Evolutionary conservation across 805 yeast species (phyloP), one percentile per base, ranked within the genome.

Genomic region (Candida khao-thaluensis): DNA sequence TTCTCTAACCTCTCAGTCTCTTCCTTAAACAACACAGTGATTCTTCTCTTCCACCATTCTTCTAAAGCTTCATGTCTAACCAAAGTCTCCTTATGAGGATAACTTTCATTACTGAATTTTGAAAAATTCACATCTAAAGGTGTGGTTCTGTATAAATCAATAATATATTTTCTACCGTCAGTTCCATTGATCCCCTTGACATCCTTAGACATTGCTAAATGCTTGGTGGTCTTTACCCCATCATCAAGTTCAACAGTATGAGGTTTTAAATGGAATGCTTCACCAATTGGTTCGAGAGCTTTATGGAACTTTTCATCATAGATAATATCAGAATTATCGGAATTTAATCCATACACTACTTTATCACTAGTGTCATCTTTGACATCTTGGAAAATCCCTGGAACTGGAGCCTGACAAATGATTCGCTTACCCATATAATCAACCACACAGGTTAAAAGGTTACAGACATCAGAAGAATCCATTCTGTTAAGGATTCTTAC

Each of bases 371-470:
- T 52, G 12, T 57, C 59, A 35, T 66, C 74, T 32, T 56, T 57
- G 20, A 54, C 50, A 41, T 67, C 64, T 39, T 76, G 69, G 60
- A 85, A 82, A 41, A 85, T 78, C 43, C 98, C 98, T 11, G 99
- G 99, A 30, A 91, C 95, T 9, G 96, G 96, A 10, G 96, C 86
- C 67, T 91, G 98, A 59, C 95, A 87, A 26, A 91, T 74, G 25
- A 91, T 71, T 60, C 98, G 77, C 53, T 79, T 82, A 45, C 98
- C 99, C 55, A 85, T 80, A 64, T 78, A 91, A 61, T 91, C 98
- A 40, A 91, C 86, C 42, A 89, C 74, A n/a, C 90, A 74, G 3
- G 97, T 85, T 51, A 86, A 77, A 43, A 91, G 70, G 37, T 83
- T 82, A 53, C 79, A 77, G 27, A 89, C 70, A 31, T 81, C 86